Evolutionary conservation across 768 basidiomycete species (phyloP), one percentile per base, ranked within the genome.

Genomic region (Stropharia rugosoannulata): DNA sequence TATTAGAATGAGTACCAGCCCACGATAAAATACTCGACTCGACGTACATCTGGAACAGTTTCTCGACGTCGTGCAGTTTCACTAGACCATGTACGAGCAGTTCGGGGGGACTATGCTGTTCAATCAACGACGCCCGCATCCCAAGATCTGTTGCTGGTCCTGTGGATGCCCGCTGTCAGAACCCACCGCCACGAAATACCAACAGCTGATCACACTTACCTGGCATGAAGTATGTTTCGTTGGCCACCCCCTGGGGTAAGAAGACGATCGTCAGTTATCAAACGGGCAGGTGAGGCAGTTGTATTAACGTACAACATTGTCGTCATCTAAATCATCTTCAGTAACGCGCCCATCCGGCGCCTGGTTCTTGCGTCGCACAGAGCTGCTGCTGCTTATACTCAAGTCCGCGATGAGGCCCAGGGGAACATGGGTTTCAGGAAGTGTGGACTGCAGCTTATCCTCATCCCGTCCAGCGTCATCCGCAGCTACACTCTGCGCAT

Each of bases 31-130:
- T 22, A 56, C 35, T 4, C 19, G 27, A 56, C 35, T 4, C 19
- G 7, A 78, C 90, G 32, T 61, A 91, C 89, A 93, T 90, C 35
- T 89, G 79, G 61, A 93, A 94, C n/a, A 94, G 70, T 59, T 86
- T 86, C 55, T 92, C 87, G 2, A 93, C 90, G 58, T 93, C 91
- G 45, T 82, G 81, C 0, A 87, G 82, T 1, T 83, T 85, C 36
- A 94, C 89, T 18, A 94, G 71, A 9, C 89, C 89, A 61, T 92
- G 90, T 1, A 90, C 81, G 40, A 93, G 66, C 54, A 94, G 91
- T 62, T 92, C 90, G 0, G 91, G 91, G 0, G 89, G 87, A 60
- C 82, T 87, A 59, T 90, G 87, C 55, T 82, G 85, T 63, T 91
- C 89, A 44, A 92, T 90, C 63, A 91, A 68, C 25, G 79, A 76